Conservation (phyloP, 495 filamentous ascomycete species). For the Podospora pseudopauciseta region DNA sequence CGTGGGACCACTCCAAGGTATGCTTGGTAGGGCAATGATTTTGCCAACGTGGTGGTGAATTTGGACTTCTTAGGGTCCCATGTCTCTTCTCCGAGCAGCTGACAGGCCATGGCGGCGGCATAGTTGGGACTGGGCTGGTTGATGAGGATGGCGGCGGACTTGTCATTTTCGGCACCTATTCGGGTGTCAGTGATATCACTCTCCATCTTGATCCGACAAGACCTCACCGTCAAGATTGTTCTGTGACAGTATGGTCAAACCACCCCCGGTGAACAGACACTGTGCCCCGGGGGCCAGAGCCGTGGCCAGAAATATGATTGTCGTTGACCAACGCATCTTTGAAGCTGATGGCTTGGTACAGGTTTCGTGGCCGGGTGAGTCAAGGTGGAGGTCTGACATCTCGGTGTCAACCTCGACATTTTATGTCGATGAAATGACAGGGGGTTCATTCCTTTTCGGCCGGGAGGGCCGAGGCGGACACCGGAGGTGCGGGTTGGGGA, state of each 20-base stretch:
- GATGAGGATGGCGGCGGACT: conserved; percentile 29
- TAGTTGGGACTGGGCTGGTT: conserved; percentile 23
- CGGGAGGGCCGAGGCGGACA: conserved; percentile 2
- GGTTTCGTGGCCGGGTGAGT: neutral
- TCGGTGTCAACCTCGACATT: neutral
- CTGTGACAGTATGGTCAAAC: conserved; percentile 30
- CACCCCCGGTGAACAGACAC: conserved; percentile 25
- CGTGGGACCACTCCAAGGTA: conserved; percentile 22
- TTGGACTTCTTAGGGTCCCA: conserved; percentile 30
- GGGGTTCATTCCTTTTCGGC: neutral
- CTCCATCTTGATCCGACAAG: neutral
- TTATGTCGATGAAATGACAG: neutral
- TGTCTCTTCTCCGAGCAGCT: conserved; percentile 26
- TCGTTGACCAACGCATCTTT: neutral
- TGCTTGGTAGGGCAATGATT: conserved; percentile 32
- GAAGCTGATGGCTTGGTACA: neutral
- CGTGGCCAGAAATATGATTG: neutral
- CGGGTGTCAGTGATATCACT: neutral
- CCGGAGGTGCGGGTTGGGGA: conserved; percentile 2
- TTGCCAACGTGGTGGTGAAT: conserved; percentile 31
- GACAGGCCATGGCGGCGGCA: conserved; percentile 23
- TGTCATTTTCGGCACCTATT: conserved; percentile 26
- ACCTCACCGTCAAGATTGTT: conserved; percentile 29
- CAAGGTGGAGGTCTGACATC: neutral
- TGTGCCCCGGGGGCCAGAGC: neutral